phyloP scores from a whole-genome alignment of 345 rosid genomes.

The Eucalyptus microcorys region DNA sequence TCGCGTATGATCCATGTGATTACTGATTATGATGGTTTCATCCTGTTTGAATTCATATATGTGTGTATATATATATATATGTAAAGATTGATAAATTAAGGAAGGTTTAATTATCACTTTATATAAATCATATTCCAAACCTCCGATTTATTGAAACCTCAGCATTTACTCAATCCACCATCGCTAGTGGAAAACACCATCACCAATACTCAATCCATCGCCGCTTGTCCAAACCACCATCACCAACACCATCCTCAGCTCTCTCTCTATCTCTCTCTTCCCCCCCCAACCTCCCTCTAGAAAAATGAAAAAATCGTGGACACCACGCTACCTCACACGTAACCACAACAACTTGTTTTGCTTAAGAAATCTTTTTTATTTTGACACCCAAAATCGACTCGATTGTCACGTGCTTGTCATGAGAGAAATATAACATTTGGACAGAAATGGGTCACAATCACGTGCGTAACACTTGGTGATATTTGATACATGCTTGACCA shows the following conservation, averaged over 20 bases:
- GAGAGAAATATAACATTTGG: no score
- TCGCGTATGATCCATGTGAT: neutral
- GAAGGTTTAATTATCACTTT: neutral
- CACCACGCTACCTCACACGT: neutral
- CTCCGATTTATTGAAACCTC: neutral
- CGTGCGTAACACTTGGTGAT: no score
- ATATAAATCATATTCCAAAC: neutral
- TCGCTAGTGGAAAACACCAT: neutral
- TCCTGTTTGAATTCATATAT: neutral
- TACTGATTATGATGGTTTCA: neutral
- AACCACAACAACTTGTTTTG: neutral
- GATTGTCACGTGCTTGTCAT: no score
- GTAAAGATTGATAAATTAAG: neutral
- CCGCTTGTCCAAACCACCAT: neutral
- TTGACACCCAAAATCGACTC: no score
- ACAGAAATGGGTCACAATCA: no score
- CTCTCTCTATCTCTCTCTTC: neutral
- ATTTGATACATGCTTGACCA: no score
- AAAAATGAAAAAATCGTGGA: neutral
- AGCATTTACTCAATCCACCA: neutral
- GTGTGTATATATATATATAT: no score
- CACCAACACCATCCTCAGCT: neutral
- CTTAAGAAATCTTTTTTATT: neutral
- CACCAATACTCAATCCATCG: neutral
- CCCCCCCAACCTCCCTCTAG: neutral